Base-by-base conservation (phyloP, 2,329 filamentous ascomycete genomes). In the Escovopsis sp. region DNA sequence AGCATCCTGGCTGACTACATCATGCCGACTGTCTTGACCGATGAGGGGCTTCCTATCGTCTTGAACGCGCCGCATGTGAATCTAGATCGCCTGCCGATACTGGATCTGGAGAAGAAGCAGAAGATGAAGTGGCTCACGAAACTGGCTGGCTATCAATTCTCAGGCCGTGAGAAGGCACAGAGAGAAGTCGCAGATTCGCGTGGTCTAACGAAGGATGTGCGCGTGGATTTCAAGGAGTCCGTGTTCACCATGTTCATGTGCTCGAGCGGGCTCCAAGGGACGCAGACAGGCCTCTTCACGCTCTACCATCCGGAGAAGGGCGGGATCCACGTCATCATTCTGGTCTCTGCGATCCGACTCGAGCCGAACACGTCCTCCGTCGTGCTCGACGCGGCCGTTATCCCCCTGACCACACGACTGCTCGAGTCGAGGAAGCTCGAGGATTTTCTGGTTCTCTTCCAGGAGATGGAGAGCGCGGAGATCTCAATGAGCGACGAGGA, bases 401-500 rank as follows among this genome's bases (percentile, higher is more conserved):
- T 70, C 2, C 61, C 65, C 0, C 41, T 67, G 6, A 66, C 63
- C 0, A 36, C 38, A 4, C 42, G 52, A 0, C 40, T 61, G 3
- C 38, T 65, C 7, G 28, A 43, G 10, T 53, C 49, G 1, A 42
- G 43, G 1, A 43, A 49, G 31, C 41, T 66, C 13, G 49, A 57
- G 14, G 40, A 48, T 1, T 65, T 67, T 42, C 47, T 66, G 3
- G 41, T 58, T 4, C 27, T 60, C 2, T 40, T 62, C 1, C 48
- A 52, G 12, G 47, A 50, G 9, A 46, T 62, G 1, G 52, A 61
- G 31, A 52, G 56, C 36, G 53, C 53, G 42, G 53, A 48, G 10
- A 51, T 67, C 9, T 51, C 61, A 15, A 57, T 67, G 4, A 52
- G 65, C 19, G 68, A 71, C 10, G 66, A 61, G n/a, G 78, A 80